phyloP scores from a whole-genome alignment of 768 basidiomycete genomes.

The Pilatotrama ljubarskyi region DNA sequence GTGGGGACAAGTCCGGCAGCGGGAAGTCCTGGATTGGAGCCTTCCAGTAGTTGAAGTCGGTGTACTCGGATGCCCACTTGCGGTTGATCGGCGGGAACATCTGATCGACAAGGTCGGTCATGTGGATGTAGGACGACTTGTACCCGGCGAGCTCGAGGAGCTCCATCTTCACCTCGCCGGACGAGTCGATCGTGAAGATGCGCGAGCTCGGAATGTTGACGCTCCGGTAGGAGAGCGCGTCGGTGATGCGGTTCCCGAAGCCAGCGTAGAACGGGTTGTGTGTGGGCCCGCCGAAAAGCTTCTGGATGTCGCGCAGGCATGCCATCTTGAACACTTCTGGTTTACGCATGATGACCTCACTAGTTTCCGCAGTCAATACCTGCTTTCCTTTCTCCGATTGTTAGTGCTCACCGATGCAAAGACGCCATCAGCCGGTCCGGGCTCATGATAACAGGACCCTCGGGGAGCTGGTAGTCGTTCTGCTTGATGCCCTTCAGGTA shows the following conservation, averaged over 20 bases:
- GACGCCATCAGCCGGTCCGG: conserved; percentile 94
- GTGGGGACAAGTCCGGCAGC: conserved; percentile 79
- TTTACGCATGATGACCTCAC: conserved; percentile 98
- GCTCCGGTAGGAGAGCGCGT: conserved; percentile 95
- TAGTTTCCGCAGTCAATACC: conserved; percentile 34
- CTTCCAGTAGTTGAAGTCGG: conserved; percentile 98
- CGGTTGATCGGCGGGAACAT: conserved; percentile 97
- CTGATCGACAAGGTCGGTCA: conserved; percentile 99
- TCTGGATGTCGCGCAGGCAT: conserved; percentile 90
- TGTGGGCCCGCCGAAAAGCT: conserved; percentile 75
- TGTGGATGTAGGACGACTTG: conserved; percentile 98
- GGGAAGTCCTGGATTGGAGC: conserved; percentile 72
- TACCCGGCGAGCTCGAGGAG: conserved; percentile 95
- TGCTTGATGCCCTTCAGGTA: conserved; percentile 95
- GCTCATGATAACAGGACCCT: conserved; percentile 98
- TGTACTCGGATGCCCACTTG: conserved; percentile 87
- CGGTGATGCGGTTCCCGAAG: conserved; percentile 97
- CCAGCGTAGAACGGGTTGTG: conserved; percentile 92
- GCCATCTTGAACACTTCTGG: conserved; percentile 99
- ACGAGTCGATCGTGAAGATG: conserved; percentile 96
- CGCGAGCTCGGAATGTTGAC: conserved; percentile 92
- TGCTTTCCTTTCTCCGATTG: neutral
- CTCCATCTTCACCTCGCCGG: conserved; percentile 96
- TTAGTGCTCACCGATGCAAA: conserved; percentile 73
- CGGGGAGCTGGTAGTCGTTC: conserved; percentile 93